phyloP scores from a whole-genome alignment of 2,329 filamentous ascomycete species.

The Sporothrix globosa region DNA sequence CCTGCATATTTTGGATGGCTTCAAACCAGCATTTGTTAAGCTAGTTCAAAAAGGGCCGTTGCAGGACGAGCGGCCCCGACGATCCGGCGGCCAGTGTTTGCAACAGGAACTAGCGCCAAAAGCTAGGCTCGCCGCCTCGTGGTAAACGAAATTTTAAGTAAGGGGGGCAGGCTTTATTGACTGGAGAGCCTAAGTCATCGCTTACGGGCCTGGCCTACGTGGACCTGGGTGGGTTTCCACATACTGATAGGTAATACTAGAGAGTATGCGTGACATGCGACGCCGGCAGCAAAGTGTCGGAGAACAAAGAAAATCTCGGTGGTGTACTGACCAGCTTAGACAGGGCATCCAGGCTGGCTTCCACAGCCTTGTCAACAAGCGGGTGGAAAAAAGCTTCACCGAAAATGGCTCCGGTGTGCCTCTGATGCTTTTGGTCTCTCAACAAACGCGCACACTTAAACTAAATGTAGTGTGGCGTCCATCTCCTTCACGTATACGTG shows the following conservation, averaged over 20 bases:
- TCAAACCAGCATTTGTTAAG: neutral
- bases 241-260: too few species aligned
- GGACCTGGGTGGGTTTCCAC: too few species aligned
- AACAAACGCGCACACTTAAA: neutral
- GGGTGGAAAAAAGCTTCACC: neutral
- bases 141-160: neutral
- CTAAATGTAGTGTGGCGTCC: neutral
- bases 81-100: constrained; percentile 31
- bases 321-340: neutral
- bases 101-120: constrained; percentile 15
- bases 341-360: neutral
- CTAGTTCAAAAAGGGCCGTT: constrained; percentile 29
- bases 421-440: neutral
- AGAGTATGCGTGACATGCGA: constrained; percentile 2
- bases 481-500: too few species aligned
- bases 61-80: constrained; percentile 32
- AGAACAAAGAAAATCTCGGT: neutral
- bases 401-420: neutral
- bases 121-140: constrained; percentile 13
- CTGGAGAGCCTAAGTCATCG: neutral
- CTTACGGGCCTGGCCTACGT: neutral
- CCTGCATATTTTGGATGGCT: constrained; percentile 9
- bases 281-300: neutral
- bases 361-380: neutral
- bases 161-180: neutral